Percentiles rank a stretch among this genome's conserved stretches.
Conservation (phyloP, 805 yeast genomes). For the Schizosaccharomyces lindneri region DNA sequence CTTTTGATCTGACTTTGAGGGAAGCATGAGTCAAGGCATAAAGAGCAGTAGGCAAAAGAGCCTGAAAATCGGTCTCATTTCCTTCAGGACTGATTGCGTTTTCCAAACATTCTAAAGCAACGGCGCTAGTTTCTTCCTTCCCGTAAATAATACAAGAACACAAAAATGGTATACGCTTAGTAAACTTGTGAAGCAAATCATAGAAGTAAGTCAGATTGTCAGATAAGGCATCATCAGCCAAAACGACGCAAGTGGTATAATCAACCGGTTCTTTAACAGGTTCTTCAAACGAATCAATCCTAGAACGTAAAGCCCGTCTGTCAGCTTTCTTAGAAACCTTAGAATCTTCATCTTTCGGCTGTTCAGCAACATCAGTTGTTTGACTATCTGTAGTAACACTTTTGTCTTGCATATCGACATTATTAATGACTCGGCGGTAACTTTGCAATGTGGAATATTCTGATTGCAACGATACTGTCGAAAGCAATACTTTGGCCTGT, state of each 20-base stretch:
- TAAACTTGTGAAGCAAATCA: background rate
- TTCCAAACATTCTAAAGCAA: background rate
- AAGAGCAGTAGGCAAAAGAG: constrained; percentile 13
- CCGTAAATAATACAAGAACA: background rate
- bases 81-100: constrained; percentile 5
- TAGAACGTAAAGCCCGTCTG: background rate
- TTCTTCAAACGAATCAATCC: background rate
- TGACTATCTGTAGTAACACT: background rate
- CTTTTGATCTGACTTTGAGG: constrained; percentile 13
- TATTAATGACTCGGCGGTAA: background rate
- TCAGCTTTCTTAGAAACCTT: background rate
- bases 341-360: too few species aligned
- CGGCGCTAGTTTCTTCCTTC: background rate
- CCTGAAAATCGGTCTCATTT: constrained; percentile 14
- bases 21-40: constrained; percentile 14
- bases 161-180: background rate
- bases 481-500: background rate
- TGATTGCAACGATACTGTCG: background rate
- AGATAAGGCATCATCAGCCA: background rate
- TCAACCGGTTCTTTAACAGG: constrained; percentile 4
- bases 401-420: background rate
- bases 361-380: background rate
- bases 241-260: constrained; percentile 5
- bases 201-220: background rate
- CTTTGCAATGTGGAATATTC: background rate